A percentile compares a stretch with the other conserved stretches of the same genome.
These are phyloP conservation scores for Cyberlindnera suaveolens DNA, from an alignment of 805 yeast genomes.

Conservation along the genomic window DNA sequence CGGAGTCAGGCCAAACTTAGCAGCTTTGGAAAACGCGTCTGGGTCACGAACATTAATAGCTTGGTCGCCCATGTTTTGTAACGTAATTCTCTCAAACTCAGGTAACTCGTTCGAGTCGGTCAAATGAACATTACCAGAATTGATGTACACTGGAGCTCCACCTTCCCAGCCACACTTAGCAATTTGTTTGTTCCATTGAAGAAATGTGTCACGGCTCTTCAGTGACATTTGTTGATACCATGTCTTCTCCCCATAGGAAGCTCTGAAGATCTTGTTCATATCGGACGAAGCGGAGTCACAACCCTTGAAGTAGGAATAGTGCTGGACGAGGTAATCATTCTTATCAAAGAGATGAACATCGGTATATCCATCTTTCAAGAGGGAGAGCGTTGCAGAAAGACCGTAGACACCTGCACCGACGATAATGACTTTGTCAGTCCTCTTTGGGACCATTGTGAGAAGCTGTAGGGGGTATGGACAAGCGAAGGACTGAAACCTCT, in stretches of 20 bases:
- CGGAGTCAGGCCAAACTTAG: constrained; percentile 14
- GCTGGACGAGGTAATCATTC: constrained; percentile 24
- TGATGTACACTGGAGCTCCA: constrained; percentile 21
- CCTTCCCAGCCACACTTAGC: constrained; percentile 20
- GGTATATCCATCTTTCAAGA: constrained; percentile 30
- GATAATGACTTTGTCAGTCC: constrained; percentile 28
- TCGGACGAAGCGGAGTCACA: constrained; percentile 36
- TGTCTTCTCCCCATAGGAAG: constrained; percentile 31
- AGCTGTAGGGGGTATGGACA: neutral
- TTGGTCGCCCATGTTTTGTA: constrained; percentile 13
- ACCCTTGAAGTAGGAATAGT: constrained; percentile 29
- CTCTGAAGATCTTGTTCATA: constrained; percentile 33
- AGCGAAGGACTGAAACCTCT: neutral
- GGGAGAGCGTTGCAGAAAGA: constrained; percentile 40
- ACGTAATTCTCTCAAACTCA: constrained; percentile 17
- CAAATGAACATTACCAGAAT: constrained; percentile 23
- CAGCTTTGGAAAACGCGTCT: constrained; percentile 18
- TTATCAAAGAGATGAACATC: constrained; percentile 33
- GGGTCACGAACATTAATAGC: constrained; percentile 17
- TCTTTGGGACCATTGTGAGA: constrained; percentile 1
- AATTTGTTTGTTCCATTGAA: constrained; percentile 23
- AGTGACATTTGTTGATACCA: constrained; percentile 26
- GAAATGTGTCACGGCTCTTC: constrained; percentile 14
- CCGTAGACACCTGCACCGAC: constrained; percentile 57
- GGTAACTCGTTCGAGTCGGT: constrained; percentile 19